A percentile compares a stretch with the other conserved stretches of the same genome.
These are phyloP conservation scores for Trichoderma sp. DNA, from an alignment of 2,329 filamentous ascomycete species.

Conservation along the genomic window DNA sequence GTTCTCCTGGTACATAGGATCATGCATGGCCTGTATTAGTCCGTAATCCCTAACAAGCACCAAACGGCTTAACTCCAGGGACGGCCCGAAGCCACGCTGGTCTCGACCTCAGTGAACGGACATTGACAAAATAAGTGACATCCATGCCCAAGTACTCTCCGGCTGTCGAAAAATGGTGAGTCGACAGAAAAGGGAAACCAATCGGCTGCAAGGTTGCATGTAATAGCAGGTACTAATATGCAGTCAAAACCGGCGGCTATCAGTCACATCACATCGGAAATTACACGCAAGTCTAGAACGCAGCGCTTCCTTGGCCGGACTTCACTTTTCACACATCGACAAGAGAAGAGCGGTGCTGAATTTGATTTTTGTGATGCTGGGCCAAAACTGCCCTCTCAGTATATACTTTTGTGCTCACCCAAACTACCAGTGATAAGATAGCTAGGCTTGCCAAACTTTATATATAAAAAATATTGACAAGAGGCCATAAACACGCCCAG, in stretches of 20 bases:
- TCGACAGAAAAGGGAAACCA: neutral
- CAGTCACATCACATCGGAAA: neutral
- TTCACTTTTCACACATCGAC: neutral
- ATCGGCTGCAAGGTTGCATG: neutral
- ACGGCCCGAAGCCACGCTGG: neutral
- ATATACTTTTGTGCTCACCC: conserved; percentile 33
- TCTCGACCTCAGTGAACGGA: neutral
- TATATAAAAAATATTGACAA: conserved; percentile 28
- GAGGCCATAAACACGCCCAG: conserved; percentile 43
- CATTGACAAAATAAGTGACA: neutral
- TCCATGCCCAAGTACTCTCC: neutral
- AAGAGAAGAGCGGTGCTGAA: neutral
- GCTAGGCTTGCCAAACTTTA: conserved; percentile 31
- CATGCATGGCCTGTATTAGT: neutral
- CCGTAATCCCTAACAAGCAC: neutral
- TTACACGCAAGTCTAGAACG: neutral
- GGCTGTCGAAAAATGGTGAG: neutral
- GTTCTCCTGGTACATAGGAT: neutral
- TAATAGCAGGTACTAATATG: neutral
- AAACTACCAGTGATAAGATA: conserved; percentile 26
- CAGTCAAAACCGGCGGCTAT: neutral
- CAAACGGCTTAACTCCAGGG: neutral
- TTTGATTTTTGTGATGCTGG: conserved; percentile 28
- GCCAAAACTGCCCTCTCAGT: conserved; percentile 45
- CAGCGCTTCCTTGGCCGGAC: neutral